Evolutionary conservation across 1,284 basidiomycete species (phyloP).

Genomic region (Athelia sp.): DNA sequence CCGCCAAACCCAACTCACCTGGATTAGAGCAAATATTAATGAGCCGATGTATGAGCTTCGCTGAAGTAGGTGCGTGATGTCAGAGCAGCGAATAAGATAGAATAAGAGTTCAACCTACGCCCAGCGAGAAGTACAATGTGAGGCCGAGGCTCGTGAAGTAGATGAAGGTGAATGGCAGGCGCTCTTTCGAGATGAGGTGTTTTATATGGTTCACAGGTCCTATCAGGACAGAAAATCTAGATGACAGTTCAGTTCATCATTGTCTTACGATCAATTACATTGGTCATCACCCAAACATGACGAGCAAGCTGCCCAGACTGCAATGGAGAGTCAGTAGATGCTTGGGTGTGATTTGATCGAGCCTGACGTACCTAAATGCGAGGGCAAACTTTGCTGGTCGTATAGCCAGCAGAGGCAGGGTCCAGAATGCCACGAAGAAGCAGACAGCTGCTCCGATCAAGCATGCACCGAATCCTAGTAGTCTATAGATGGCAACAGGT

Average conservation of each 20-base stretch:
- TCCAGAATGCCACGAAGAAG: conserved; percentile 94
- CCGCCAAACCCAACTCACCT: conserved; percentile 43
- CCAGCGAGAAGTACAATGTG: conserved; percentile 87
- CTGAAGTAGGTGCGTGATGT: conserved; percentile 30
- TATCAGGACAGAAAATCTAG: conserved; percentile 79
- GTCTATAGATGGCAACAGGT: conserved; percentile 34
- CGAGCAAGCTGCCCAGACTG: conserved; percentile 77
- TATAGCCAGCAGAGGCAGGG: conserved; percentile 78
- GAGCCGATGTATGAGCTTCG: conserved; percentile 81
- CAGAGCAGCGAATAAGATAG: conserved; percentile 1
- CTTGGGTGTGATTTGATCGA: background rate
- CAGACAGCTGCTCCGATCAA: conserved; percentile 88
- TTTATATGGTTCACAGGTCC: conserved; percentile 86
- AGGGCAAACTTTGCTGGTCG: conserved; percentile 88
- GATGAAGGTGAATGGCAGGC: conserved; percentile 82
- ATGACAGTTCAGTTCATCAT: background rate
- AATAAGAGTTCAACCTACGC: conserved; percentile 42
- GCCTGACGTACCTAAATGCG: conserved; percentile 65
- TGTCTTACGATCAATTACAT: too few relatives aligned
- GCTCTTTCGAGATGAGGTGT: conserved; percentile 80
- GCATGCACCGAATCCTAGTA: conserved; percentile 93
- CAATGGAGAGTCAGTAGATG: background rate
- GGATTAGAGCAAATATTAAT: conserved; percentile 72
- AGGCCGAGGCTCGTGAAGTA: conserved; percentile 80
- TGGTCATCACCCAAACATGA: conserved; percentile 93